Evolutionary conservation across 1,284 basidiomycete species (phyloP), one percentile per base, ranked within the genome.

Genomic region (Paramarasmius palmivorus): DNA sequence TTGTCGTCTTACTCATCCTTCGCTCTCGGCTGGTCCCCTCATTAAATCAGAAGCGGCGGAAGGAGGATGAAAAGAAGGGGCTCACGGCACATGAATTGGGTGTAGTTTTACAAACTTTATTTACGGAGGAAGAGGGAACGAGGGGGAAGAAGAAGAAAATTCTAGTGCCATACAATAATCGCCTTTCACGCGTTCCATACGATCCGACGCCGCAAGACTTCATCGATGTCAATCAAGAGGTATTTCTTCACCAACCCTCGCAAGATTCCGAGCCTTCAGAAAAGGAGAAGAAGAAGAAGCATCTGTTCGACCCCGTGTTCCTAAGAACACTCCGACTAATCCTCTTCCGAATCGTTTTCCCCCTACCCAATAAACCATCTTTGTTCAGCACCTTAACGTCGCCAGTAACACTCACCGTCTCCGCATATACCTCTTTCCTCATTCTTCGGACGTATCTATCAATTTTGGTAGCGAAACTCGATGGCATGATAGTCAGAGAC

Each of bases 401-500:
- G 7, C 29, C 89, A 61, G 94, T 98, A 65, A 79, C 88, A 0
- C 76, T 88, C 39, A 78, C 98, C 35, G 78, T 98, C 15, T 65
- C 84, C 3, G 70, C 90, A 0, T 95, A 98, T 70, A 94, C 93
- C 0, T 84, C 82, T 59, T 98, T 98, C 73, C 82, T 98, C 48
- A 81, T 98, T 1, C 72, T 93, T 38, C 76, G 96, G 41, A 98
- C 96, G 0, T 82, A 93, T 2, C 77, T 97, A 34, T 93, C 91
- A 62, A 84, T 98, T 2, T 81, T 86, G 4, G 95, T 98, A 0
- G 96, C 95, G 0, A 81, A 84, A 44, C 77, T 99, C 9, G 95
- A 99, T 66, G 95, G 96, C 9, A 76, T 84, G 37, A 93, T 98
- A 61, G 95, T 97, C 7, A 74, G 93, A 53, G 91, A 96, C 69